Evolutionary conservation across 2,329 filamentous ascomycete species (phyloP), one percentile per base, ranked within the genome.

Genomic region (Xylariaceae sp.): DNA sequence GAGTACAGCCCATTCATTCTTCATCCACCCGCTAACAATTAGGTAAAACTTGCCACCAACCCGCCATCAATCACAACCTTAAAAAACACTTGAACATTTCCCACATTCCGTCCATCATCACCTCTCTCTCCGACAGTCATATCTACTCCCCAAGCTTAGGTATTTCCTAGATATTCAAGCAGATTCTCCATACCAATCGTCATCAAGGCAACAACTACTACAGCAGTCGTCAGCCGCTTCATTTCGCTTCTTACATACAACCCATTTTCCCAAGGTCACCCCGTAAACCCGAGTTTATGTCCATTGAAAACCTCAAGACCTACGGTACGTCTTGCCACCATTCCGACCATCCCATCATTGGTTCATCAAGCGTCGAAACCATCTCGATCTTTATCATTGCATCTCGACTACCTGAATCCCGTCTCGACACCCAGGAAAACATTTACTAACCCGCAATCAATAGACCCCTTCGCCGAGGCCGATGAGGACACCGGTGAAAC

Each of bases 401-500:
- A 37, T 37, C 12, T 32, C n/a, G 44, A 42, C 44, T 48, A 37
- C 41, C 40, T 18, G 40, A 44, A 19, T 50, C 50, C 54, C 53
- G 52, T 51, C 49, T 54, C 52, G 54, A 52, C 12, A 29, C 52
- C 16, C 23, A 37, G 43, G 32, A 55, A 43, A 46, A 20, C 56
- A 43, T 56, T 61, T 59, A 67, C 73, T 75, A 56, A 74, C 65
- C 16, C 20, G 41, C 46, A 14, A 41, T 20, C 40, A 16, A 70
- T 74, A 97, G 95, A 99, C 89, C 95, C 95, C 89, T 99, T 99
- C 91, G 95, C 95, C 89, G 95, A 98, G 91, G 95, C 93, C 87
- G 95, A 97, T 91, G 93, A 97, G 89, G 93, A 96, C 79, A 92
- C 89, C 79, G 93, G 92, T 84, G 90, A 96, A 82, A 89, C 87